Base-by-base conservation (phyloP, 192 early-diverging fungal species). In the Geranomyces michiganensis region DNA sequence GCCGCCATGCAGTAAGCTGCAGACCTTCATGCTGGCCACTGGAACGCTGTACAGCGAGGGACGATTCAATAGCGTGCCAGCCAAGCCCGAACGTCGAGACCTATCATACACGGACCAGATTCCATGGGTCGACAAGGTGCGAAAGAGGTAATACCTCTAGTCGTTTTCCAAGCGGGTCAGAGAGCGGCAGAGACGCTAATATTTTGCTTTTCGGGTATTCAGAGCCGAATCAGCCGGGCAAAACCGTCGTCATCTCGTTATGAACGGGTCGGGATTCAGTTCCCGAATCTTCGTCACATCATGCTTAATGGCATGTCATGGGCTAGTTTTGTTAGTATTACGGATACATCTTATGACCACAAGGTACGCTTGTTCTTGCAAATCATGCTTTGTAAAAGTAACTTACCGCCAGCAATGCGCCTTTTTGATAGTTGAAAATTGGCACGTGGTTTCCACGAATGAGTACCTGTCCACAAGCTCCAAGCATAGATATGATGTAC, bases 71-170 rank as follows among this genome's bases (percentile, higher is more conserved):
- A 64, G 41, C 29, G 33, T 36, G 41, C 2, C 62, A 1, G 30
- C 43, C 2, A 64, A 45, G 62, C n/a, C 29, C 19, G 62, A 64
- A 41, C 17, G 21, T 8, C 62, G 21, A 10, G 62, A 45, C 1
- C 27, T 64, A 14, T 7, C 41, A n/a, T 64, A 64, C 21, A 45
- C 62, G 4, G 62, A 41, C 5, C 62, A 64, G 43, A 46, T 64
- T 45, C 21, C 62, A 1, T 64, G 62, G 62, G 62, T 45, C 12
- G 62, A 64, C 43, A 17, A 29, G 43, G 62, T 64, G 22, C 32
- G 43, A 26, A 26, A 53, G 19, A 24, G 51, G 46, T 19, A 47
- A 47, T 19, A 47, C 19, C 19, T 47, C 46, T 47, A n/a, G n/a
- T n/a, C n/a, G n/a, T n/a, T n/a, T n/a, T n/a, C n/a, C n/a, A n/a